These are phyloP conservation scores for Carex arenaria DNA, from an alignment of 202 grass and related monocot genomes.

Conservation along the genomic window DNA sequence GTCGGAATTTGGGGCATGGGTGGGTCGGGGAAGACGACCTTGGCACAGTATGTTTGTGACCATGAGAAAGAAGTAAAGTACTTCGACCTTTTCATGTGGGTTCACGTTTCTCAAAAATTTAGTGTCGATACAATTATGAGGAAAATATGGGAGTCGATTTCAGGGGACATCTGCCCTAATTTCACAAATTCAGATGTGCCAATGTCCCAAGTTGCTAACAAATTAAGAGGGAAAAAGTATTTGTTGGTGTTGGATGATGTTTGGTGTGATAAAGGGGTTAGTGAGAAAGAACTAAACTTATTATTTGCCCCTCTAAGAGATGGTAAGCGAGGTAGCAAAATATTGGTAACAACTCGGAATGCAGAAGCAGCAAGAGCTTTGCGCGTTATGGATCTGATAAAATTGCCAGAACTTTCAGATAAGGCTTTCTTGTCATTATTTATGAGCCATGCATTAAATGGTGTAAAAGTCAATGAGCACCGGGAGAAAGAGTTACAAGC, in stretches of 20 bases:
- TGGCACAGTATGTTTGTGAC: constrained; percentile 24
- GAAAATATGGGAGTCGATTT: background rate
- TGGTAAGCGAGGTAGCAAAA: constrained; percentile 17
- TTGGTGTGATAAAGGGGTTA: background rate
- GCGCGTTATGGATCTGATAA: background rate
- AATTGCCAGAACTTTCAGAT: constrained; percentile 1
- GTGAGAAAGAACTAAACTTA: background rate
- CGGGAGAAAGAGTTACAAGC: background rate
- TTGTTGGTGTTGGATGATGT: constrained; percentile 37
- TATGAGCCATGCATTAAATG: constrained; percentile 21
- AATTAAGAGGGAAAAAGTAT: constrained; percentile 1
- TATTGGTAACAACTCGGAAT: constrained; percentile 32
- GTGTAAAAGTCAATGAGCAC: too few species aligned
- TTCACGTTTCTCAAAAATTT: constrained; percentile 28
- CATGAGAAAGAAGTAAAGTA: constrained; percentile 1
- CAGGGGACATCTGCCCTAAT: too few species aligned
- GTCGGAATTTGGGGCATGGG: constrained; percentile 23
- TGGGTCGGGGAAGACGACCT: constrained; percentile 25
- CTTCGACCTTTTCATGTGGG: constrained; percentile 29
- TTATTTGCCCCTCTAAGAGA: background rate
- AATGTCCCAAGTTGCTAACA: too few species aligned
- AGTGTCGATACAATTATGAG: background rate
- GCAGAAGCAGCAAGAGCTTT: background rate
- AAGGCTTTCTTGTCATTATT: constrained; percentile 14
- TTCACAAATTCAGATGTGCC: too few species aligned